These are phyloP conservation scores for Ustilago xerochloae DNA, from an alignment of 1,284 basidiomycete genomes.

Conservation along the genomic window DNA sequence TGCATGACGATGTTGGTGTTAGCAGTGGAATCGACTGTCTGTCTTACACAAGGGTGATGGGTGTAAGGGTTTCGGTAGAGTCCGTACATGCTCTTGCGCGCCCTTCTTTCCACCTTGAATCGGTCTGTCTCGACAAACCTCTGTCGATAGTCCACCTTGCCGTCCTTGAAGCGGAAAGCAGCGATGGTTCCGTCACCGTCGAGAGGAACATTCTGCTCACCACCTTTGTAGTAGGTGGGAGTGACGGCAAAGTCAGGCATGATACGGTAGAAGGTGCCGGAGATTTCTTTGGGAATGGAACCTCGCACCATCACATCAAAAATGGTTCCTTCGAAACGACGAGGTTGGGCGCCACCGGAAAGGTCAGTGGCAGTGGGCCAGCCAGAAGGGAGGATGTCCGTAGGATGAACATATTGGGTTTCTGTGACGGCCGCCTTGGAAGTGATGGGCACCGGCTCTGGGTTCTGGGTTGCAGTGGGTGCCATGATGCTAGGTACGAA, in stretches of 20 bases:
- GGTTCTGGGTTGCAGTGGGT: conserved; percentile 26
- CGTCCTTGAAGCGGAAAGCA: conserved; percentile 41
- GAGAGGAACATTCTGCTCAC: conserved; percentile 35
- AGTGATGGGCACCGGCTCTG: conserved; percentile 13
- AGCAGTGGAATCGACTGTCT: conserved; percentile 33
- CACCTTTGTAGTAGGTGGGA: conserved; percentile 26
- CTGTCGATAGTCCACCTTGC: conserved; percentile 37
- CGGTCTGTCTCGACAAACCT: conserved; percentile 35
- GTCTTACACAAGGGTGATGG: conserved; percentile 34
- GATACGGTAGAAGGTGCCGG: conserved; percentile 45
- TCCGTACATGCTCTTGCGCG: conserved; percentile 31
- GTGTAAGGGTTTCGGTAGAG: conserved; percentile 45
- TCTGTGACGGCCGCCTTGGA: conserved; percentile 25
- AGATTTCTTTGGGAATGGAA: conserved; percentile 27
- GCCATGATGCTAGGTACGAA: conserved; percentile 25
- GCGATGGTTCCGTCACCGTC: conserved; percentile 41
- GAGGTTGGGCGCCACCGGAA: conserved; percentile 28
- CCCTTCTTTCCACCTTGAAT: conserved; percentile 37
- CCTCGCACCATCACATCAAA: conserved; percentile 30
- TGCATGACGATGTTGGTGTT: conserved; percentile 47
- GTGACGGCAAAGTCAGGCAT: conserved; percentile 40
- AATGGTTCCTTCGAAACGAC: conserved; percentile 38
- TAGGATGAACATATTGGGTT: conserved; percentile 25
- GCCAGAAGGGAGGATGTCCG: conserved; percentile 26
- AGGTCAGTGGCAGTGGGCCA: conserved; percentile 38